These are phyloP conservation scores for Didymella pinodella DNA, from an alignment of 2,329 filamentous ascomycete genomes.

Conservation along the genomic window DNA sequence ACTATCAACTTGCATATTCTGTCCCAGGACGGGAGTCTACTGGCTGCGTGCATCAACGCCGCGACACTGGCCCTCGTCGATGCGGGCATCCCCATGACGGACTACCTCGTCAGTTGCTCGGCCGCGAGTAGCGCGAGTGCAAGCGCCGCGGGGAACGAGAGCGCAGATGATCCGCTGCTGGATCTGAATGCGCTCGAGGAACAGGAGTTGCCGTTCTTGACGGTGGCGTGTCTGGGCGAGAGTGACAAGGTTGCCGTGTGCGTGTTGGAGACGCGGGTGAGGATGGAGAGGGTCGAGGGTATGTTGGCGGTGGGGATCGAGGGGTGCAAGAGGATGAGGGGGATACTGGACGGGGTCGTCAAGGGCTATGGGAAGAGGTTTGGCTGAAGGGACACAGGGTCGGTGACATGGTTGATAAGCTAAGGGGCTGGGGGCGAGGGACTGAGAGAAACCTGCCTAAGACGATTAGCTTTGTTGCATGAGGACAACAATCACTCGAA, in stretches of 20 bases:
- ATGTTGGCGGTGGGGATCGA: slow-evolving; percentile 94
- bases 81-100: slow-evolving; percentile 92
- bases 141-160: slow-evolving; percentile 62
- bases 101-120: slow-evolving; percentile 88
- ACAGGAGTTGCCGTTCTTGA: slow-evolving; percentile 87
- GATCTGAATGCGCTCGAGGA: slow-evolving; percentile 83
- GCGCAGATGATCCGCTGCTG: slow-evolving; percentile 76
- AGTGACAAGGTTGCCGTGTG: slow-evolving; percentile 79
- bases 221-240: slow-evolving; percentile 79
- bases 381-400: slow-evolving; percentile 23
- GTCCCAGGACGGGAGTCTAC: slow-evolving; percentile 85
- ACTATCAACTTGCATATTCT: slow-evolving; percentile 85
- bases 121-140: slow-evolving; percentile 75
- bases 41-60: slow-evolving; percentile 90
- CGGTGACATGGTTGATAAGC: no score
- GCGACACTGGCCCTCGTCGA: slow-evolving; percentile 91
- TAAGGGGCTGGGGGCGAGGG: no score
- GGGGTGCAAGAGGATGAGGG: slow-evolving; percentile 85
- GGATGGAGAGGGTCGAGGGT: slow-evolving; percentile 80
- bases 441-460: no score
- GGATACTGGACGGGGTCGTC: slow-evolving; percentile 82
- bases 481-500: no score
- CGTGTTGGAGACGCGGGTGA: slow-evolving; percentile 88
- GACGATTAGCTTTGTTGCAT: no score
- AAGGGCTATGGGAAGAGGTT: slow-evolving; percentile 49